Percentiles rank a stretch among this genome's conserved stretches.
These are phyloP conservation scores for Marchantia paleacea DNA, from an alignment of 225 moss, liverwort and hornwort species.

Conservation along the genomic window DNA sequence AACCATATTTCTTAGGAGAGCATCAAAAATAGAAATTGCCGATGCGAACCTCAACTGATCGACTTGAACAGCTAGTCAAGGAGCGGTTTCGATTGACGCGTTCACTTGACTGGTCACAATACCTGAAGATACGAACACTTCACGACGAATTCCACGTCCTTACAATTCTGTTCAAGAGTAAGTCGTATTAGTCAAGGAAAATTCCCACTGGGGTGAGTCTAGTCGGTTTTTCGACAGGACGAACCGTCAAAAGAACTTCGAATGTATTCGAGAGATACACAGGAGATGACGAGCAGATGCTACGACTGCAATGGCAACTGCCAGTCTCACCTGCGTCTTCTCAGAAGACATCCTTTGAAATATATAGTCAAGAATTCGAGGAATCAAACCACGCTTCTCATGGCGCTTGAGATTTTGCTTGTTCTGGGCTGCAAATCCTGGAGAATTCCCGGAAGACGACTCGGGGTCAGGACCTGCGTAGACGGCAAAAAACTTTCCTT, in stretches of 20 bases:
- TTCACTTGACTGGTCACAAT: not conserved
- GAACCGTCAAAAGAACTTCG: no score
- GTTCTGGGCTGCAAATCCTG: constrained; percentile 36
- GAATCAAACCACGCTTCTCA: constrained; percentile 55
- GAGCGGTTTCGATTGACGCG: not conserved
- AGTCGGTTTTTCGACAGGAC: no score
- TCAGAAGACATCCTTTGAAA: constrained; percentile 51
- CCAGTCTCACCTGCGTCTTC: constrained; percentile 44
- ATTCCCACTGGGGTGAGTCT: not conserved
- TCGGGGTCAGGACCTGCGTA: constrained; percentile 53
- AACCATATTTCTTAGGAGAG: not conserved
- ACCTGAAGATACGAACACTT: constrained; percentile 61
- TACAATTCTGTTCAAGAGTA: constrained; percentile 38
- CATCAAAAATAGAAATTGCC: not conserved
- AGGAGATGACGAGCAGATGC: not conserved
- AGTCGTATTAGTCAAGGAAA: not conserved
- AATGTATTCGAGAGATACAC: not conserved
- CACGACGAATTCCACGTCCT: constrained; percentile 55
- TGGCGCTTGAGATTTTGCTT: constrained; percentile 42
- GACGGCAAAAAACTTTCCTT: constrained; percentile 9
- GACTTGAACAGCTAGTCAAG: not conserved
- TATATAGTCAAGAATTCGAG: constrained; percentile 51
- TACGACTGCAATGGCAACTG: not conserved
- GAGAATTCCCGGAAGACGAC: constrained; percentile 39
- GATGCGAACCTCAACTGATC: not conserved